Percentiles rank a stretch among this genome's conserved stretches.
phyloP scores from a whole-genome alignment of 345 rosid species.

The Laguncularia racemosa region DNA sequence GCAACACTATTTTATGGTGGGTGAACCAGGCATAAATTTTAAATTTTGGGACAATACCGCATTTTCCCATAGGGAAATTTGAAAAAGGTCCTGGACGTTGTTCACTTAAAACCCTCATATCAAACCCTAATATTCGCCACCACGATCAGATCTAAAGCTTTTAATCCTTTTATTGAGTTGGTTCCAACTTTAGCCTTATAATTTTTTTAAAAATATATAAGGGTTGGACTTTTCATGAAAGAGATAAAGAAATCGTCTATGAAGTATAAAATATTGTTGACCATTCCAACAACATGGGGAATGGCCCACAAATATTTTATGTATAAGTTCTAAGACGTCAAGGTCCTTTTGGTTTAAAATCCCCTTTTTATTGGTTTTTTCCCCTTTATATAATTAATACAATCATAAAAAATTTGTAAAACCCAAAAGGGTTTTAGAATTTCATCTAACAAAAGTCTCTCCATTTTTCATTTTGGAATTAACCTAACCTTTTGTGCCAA shows the following conservation, averaged over 20 bases:
- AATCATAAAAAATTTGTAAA: constrained; percentile 6
- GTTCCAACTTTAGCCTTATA: not conserved
- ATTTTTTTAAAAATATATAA: not conserved
- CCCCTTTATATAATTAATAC: constrained; percentile 6
- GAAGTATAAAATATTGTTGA: constrained; percentile 1
- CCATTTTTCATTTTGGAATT: not conserved
- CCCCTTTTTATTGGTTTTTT: constrained; percentile 2
- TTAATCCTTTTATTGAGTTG: constrained; percentile 2
- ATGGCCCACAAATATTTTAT: constrained; percentile 13
- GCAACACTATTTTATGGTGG: too few relatives aligned
- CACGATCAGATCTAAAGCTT: too few relatives aligned
- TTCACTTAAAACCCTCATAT: constrained; percentile 2
- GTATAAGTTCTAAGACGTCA: constrained; percentile 11
- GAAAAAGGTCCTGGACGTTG: not conserved
- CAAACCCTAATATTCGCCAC: not conserved
- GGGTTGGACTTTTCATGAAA: constrained; percentile 10
- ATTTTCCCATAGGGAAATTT: not conserved
- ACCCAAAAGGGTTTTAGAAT: constrained; percentile 5
- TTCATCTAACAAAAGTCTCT: constrained; percentile 5
- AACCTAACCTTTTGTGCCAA: not conserved
- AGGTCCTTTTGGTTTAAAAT: constrained; percentile 3
- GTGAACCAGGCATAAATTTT: too few relatives aligned
- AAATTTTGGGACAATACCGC: not conserved
- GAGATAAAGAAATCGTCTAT: constrained; percentile 4
- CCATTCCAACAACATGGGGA: constrained; percentile 7